Percentiles rank a stretch among this genome's conserved stretches.
phyloP scores from a whole-genome alignment of 208 protist genomes.

The Leishmania gerbilli region DNA sequence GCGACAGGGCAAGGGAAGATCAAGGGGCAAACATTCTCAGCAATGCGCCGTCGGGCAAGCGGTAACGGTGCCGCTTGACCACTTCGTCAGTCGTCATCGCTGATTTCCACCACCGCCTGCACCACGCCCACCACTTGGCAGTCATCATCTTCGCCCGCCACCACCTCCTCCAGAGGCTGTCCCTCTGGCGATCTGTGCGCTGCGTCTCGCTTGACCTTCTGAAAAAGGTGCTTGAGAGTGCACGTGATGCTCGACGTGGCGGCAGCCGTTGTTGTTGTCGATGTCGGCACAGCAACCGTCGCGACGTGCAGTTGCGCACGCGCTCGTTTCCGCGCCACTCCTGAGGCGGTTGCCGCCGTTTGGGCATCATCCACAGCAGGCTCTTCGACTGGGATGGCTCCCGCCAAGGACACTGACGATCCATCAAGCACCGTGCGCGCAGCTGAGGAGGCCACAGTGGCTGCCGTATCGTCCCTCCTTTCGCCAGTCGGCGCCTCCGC shows the following conservation, averaged over 20 bases:
- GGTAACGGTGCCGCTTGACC: neutral
- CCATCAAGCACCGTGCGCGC: neutral
- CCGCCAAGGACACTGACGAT: neutral
- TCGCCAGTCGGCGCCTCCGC: neutral
- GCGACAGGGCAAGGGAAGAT: too few species aligned
- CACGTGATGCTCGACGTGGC: neutral
- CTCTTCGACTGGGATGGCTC: neutral
- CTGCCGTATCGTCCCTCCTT: neutral
- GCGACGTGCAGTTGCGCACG: neutral
- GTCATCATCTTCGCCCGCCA: conserved; percentile 28
- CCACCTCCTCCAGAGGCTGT: neutral
- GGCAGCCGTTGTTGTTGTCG: neutral
- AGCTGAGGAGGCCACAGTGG: neutral
- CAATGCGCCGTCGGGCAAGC: neutral
- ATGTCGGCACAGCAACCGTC: neutral
- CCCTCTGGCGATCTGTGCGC: neutral
- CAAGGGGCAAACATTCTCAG: too few species aligned
- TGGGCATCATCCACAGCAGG: neutral
- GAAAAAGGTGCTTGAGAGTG: neutral
- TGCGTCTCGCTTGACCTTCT: neutral
- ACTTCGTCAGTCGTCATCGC: conserved; percentile 43
- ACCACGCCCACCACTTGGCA: conserved; percentile 31
- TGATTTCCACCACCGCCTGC: conserved; percentile 52
- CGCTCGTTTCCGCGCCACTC: neutral
- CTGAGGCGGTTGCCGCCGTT: neutral